Percentiles rank a stretch among this genome's conserved stretches.
These are phyloP conservation scores for Chaetomium tenue DNA, from an alignment of 495 filamentous ascomycete species.

Conservation along the genomic window DNA sequence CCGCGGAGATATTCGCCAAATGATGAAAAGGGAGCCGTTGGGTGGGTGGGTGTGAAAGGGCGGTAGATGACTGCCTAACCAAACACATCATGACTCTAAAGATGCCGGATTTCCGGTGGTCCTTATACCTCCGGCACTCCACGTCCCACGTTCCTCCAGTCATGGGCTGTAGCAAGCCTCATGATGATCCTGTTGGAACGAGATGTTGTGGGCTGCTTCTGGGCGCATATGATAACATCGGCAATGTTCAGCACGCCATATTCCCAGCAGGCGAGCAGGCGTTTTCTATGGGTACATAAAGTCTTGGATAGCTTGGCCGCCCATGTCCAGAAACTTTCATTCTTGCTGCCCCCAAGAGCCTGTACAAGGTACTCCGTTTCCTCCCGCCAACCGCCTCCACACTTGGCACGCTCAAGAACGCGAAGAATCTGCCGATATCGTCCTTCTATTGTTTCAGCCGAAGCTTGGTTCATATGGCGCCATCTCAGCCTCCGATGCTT, in stretches of 20 bases:
- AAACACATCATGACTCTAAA: neutral
- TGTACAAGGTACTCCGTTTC: neutral
- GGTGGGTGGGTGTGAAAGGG: neutral
- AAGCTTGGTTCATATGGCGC: constrained; percentile 10
- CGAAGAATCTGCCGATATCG: neutral
- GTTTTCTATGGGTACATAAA: neutral
- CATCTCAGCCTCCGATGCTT: neutral
- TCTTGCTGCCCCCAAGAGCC: neutral
- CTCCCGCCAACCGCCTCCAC: neutral
- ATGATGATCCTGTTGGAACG: neutral
- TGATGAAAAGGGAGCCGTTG: neutral
- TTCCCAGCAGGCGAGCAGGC: neutral
- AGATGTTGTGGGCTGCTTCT: neutral
- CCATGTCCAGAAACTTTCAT: neutral
- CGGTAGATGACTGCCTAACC: neutral
- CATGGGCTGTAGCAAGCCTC: neutral
- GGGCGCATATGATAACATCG: constrained; percentile 7
- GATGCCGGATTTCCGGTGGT: neutral
- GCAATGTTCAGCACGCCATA: constrained; percentile 8
- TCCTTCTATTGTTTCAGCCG: neutral
- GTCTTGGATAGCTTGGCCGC: neutral
- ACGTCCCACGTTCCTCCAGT: neutral
- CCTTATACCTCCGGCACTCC: neutral
- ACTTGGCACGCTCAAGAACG: neutral
- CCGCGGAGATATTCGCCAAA: neutral